Base-by-base conservation (phyloP, 768 basidiomycete species). In the Pseudohyphozyma bogoriensis region DNA sequence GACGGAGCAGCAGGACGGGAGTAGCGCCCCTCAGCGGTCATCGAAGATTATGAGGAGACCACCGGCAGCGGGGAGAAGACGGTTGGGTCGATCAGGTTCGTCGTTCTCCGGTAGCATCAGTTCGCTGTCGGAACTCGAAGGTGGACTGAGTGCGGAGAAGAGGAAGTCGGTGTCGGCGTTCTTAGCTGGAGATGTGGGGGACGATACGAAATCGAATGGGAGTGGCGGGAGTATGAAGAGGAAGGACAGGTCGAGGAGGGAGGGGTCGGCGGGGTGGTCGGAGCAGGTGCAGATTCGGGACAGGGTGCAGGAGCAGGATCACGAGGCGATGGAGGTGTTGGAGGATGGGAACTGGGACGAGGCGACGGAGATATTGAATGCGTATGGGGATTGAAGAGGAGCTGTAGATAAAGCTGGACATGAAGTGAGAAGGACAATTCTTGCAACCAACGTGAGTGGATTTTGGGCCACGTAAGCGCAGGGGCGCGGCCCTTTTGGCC, bases 351-450 rank as follows among this genome's bases (percentile, higher is more conserved):
- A 26, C 53, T 35, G 37, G 4, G 51, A 44, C 24, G 59, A 60
- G n/a, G 59, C 50, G 54, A 18, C 12, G 15, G 54, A 33, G 22
- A 37, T 60, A 3, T 28, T 60, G 2, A 42, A 51, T 2, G 54
- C 59, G 36, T 60, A 60, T 20, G 59, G 54, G 8, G 59, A 22
- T n/a, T n/a, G n/a, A n/a, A n/a, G n/a, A n/a, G n/a, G n/a, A n/a
- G n/a, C n/a, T n/a, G n/a, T n/a, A n/a, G n/a, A n/a, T n/a, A n/a
- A n/a, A n/a, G n/a, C n/a, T n/a, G n/a, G n/a, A n/a, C n/a, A n/a
- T n/a, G n/a, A n/a, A n/a, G n/a, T n/a, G n/a, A n/a, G n/a, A n/a
- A n/a, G n/a, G n/a, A n/a, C n/a, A n/a, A n/a, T n/a, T n/a, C n/a
- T n/a, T n/a, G n/a, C n/a, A n/a, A n/a, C n/a, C n/a, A n/a, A n/a